Percentiles rank a stretch among this genome's conserved stretches.
phyloP scores from a whole-genome alignment of 345 rosid species.

The Draba incana region DNA sequence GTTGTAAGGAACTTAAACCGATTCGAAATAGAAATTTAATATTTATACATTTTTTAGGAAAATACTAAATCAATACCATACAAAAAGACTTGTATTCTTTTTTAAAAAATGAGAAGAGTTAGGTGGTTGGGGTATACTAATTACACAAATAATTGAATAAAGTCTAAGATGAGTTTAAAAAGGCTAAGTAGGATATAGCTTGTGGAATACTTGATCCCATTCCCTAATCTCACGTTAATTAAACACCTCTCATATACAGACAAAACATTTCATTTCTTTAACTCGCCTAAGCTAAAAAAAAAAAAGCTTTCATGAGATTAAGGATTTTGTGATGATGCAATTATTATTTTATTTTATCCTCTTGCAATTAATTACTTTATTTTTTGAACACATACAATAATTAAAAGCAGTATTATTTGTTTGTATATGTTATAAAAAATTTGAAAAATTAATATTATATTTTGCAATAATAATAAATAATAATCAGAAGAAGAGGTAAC shows the following conservation, averaged over 20 bases:
- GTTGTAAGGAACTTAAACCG: neutral
- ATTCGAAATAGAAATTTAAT: neutral
- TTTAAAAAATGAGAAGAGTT: conserved; percentile 3
- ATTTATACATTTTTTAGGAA: neutral
- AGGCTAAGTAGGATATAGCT: conserved; percentile 21
- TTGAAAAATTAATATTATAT: neutral
- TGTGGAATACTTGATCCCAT: conserved; percentile 41
- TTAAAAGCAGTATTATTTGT: conserved; percentile 43
- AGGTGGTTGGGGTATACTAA: neutral
- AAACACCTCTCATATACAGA: conserved; percentile 44
- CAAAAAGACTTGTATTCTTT: neutral
- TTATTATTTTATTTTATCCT: conserved; percentile 27
- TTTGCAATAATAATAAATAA: neutral
- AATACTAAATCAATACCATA: neutral
- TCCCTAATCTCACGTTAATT: conserved; percentile 45
- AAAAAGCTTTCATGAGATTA: conserved; percentile 6
- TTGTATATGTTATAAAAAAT: conserved; percentile 40
- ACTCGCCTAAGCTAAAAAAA: neutral
- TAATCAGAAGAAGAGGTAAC: conserved; percentile 53
- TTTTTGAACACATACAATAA: conserved; percentile 24
- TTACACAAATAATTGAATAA: neutral
- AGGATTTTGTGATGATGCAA: conserved; percentile 20
- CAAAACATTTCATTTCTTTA: conserved; percentile 40
- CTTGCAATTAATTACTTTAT: conserved; percentile 20
- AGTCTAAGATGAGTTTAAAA: conserved; percentile 25